phyloP scores from a whole-genome alignment of 352 stramenopile genomes.

The Globisporangium lucens region DNA sequence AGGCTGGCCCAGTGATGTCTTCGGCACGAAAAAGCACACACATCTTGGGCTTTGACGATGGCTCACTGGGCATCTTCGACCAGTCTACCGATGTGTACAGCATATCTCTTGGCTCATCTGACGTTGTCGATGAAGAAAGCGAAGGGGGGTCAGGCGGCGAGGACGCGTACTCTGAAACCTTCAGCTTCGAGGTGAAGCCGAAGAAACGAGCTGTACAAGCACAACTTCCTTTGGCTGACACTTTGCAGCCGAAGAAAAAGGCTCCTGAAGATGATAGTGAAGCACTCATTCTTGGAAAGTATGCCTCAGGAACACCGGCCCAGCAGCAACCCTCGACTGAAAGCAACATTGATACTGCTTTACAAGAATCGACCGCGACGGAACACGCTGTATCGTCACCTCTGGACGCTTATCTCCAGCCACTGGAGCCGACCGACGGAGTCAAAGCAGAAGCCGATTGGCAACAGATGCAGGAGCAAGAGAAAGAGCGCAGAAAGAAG shows the following conservation, averaged over 20 bases:
- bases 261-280: slow-evolving; percentile 6
- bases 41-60: not conserved
- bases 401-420: not conserved
- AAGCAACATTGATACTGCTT: not conserved
- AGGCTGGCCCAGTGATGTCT: not conserved
- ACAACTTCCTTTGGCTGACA: not conserved
- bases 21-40: not conserved
- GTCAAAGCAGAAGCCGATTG: slow-evolving; percentile 54
- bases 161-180: slow-evolving; percentile 16
- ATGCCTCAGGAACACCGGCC: not conserved
- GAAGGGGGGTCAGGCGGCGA: slow-evolving; percentile 13
- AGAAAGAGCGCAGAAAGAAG: slow-evolving; percentile 68
- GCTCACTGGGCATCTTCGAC: slow-evolving; percentile 9
- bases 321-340: not conserved
- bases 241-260: not conserved
- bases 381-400: not conserved
- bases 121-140: slow-evolving; percentile 7
- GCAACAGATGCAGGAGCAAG: slow-evolving; percentile 69
- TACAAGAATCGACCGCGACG: not conserved
- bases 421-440: slow-evolving; percentile 10
- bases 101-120: not conserved
- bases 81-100: slow-evolving; percentile 11
- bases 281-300: slow-evolving; percentile 10
- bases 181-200: slow-evolving; percentile 61
- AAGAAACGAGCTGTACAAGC: slow-evolving; percentile 15